Conservation (phyloP, 2,329 filamentous ascomycete genomes). For the Aspergillus neoniger region DNA sequence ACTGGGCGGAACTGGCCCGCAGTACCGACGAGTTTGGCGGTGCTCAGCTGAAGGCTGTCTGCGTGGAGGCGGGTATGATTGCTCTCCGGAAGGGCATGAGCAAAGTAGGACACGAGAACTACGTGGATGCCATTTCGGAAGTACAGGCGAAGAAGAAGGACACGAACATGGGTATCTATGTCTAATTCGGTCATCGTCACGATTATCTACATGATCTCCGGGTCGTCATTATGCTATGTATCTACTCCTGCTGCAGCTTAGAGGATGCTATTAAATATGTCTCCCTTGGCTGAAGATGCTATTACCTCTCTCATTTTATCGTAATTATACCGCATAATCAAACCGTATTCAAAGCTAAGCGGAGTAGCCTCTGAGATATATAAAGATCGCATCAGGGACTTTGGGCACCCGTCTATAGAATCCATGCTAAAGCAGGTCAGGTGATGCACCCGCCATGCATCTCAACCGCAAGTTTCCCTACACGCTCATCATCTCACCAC, state of each 20-base stretch:
- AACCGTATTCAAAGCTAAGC: not conserved
- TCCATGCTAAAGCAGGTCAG: not conserved
- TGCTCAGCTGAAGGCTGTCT: slow-evolving; percentile 96
- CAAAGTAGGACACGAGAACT: slow-evolving; percentile 97
- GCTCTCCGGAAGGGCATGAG: slow-evolving; percentile 89
- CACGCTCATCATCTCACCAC: not conserved
- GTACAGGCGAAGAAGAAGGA: slow-evolving; percentile 91
- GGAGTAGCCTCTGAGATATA: too few species aligned
- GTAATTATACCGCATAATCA: slow-evolving; percentile 4
- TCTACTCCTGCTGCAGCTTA: not conserved
- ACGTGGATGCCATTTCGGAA: slow-evolving; percentile 96
- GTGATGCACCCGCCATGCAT: not conserved
- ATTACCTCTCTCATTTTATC: not conserved
- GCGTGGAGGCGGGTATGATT: slow-evolving; percentile 99
- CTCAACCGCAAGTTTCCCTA: not conserved
- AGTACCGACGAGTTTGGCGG: slow-evolving; percentile 98
- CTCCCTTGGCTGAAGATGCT: not conserved
- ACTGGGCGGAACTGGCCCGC: slow-evolving; percentile 92
- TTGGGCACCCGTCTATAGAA: not conserved
- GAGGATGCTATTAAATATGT: not conserved
- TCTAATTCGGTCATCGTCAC: slow-evolving; percentile 28
- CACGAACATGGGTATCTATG: slow-evolving; percentile 52
- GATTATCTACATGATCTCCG: slow-evolving; percentile 9
- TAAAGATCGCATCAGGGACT: not conserved
- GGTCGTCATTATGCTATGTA: not conserved